Evolutionary conservation across 495 filamentous ascomycete species (phyloP).

Genomic region (Cenococcum geophilum): DNA sequence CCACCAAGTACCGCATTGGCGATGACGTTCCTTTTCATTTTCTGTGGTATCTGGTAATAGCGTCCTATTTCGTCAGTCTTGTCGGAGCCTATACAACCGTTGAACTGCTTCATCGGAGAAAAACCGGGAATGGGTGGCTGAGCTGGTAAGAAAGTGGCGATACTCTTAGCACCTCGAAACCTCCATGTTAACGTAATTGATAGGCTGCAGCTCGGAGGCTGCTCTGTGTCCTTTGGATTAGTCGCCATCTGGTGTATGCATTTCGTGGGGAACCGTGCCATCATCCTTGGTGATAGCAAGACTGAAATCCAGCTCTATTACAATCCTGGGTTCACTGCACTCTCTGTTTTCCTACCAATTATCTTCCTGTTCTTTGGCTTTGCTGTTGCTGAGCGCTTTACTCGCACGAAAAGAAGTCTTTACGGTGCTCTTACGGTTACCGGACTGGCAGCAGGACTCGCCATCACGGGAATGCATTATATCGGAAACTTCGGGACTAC

Average conservation of each 20-base stretch:
- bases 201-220: constrained; percentile 65
- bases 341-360: constrained; percentile 78
- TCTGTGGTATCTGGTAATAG: constrained; percentile 56
- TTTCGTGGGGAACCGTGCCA: constrained; percentile 78
- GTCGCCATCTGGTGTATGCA: constrained; percentile 84
- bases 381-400: constrained; percentile 45
- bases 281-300: constrained; percentile 58
- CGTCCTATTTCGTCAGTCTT: constrained; percentile 72
- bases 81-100: constrained; percentile 72
- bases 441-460: constrained; percentile 61
- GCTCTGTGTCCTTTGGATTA: constrained; percentile 72
- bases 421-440: constrained; percentile 41
- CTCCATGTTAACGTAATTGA: constrained; percentile 13
- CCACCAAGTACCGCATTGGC: constrained; percentile 22
- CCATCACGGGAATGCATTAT: constrained; percentile 88
- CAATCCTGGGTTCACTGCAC: constrained; percentile 61
- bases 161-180: background rate
- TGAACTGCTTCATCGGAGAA: constrained; percentile 69
- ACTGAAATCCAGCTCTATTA: constrained; percentile 63
- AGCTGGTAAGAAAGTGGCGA: constrained; percentile 28
- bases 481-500: constrained; percentile 74
- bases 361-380: constrained; percentile 68
- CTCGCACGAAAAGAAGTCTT: constrained; percentile 41
- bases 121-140: constrained; percentile 27
- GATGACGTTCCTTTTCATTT: constrained; percentile 51